Evolutionary conservation across 495 filamentous ascomycete genomes (phyloP), one percentile per base, ranked within the genome.

Genomic region (Penicillium taxi): DNA sequence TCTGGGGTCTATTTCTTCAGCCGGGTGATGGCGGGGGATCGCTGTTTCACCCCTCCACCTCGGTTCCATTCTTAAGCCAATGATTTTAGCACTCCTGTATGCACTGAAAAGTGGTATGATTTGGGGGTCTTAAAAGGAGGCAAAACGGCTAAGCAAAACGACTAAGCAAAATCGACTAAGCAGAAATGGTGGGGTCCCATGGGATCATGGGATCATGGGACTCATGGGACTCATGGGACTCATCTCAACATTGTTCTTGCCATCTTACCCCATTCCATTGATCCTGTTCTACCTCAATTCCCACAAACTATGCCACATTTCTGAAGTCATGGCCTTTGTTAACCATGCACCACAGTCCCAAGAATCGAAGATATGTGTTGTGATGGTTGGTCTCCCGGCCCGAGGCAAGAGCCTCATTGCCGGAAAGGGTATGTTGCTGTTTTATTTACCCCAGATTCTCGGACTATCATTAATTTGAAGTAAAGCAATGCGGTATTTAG

Each of bases 351-450:
- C 68, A n/a, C 79, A 93, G 84, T 84, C 83, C 44, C 91, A 96
- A 66, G 86, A 95, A 50, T 87, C 84, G 20, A 83, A 82, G 53
- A 94, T 98, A 59, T 95, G 88, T 52, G 89, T 98, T n/a, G 84
- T 96, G 37, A 96, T 98, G 91, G 91, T 98, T 31, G 91, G 91
- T 26, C 69, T 98, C 42, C 91, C 91, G 26, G 91, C 91, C 38
- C 74, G 91, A 35, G 91, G 91, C 53, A 98, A 98, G 72, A 91
- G 84, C 62, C 80, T 94, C 50, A 96, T 98, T 52, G 90, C 91
- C 23, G 86, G 91, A 51, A 96, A 95, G 71, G 89, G 91, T 94
- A 70, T 48, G 69, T 53, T 34, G 5, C 22, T n/a, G n/a, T n/a
- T 23, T 15, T 14, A 13, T 9, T 21, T 12, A 19, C 18, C 9